These are phyloP conservation scores for Phytophthora capsici DNA, from an alignment of 352 stramenopile genomes.

Conservation along the genomic window DNA sequence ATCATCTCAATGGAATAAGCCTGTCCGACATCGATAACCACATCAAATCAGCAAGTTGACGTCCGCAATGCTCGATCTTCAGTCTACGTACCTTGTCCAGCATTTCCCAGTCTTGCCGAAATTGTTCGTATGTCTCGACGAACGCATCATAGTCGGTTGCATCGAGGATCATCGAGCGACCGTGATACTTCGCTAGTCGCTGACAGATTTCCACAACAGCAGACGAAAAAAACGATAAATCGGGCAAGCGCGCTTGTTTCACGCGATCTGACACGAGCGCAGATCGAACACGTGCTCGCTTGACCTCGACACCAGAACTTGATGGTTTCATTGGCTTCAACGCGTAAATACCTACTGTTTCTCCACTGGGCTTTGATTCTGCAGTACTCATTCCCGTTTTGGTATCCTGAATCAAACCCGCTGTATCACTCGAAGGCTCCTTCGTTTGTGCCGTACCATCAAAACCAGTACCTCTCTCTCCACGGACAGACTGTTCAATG, in stretches of 20 bases:
- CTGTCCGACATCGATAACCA: constrained; percentile 18
- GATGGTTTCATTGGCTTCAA: constrained; percentile 30
- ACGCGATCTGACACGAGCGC: constrained; percentile 42
- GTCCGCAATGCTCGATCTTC: neutral
- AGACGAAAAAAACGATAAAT: constrained; percentile 60
- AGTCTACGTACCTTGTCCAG: constrained; percentile 63
- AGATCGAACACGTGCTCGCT: constrained; percentile 51
- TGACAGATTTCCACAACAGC: constrained; percentile 64
- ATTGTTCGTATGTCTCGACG: constrained; percentile 52
- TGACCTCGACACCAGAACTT: constrained; percentile 37
- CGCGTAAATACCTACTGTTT: constrained; percentile 14
- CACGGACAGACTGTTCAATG: neutral
- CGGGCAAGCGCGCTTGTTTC: constrained; percentile 44
- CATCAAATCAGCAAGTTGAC: neutral
- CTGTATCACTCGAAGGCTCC: neutral
- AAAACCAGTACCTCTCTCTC: constrained; percentile 1
- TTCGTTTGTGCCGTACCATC: constrained; percentile 8
- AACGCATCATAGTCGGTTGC: constrained; percentile 69
- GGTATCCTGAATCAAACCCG: neutral
- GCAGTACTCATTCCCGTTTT: neutral
- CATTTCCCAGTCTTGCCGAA: constrained; percentile 62
- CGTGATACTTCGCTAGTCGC: constrained; percentile 49
- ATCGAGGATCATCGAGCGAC: constrained; percentile 65
- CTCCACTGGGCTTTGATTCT: constrained; percentile 1
- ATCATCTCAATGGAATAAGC: constrained; percentile 61